phyloP scores from a whole-genome alignment of 2,329 filamentous ascomycete species.

The Zarea fungicola region DNA sequence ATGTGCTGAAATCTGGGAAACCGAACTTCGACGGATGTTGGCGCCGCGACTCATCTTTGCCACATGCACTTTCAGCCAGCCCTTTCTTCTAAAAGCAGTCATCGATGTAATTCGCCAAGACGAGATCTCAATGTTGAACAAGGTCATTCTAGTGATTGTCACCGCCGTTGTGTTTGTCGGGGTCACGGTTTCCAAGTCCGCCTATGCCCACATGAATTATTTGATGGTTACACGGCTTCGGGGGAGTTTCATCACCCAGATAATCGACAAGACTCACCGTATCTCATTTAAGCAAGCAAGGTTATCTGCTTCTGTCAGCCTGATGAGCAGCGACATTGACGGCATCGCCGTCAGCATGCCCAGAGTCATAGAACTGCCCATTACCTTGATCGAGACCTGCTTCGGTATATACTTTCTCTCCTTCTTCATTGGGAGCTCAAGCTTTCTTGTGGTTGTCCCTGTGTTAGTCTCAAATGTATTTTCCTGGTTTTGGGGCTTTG shows the following conservation, averaged over 20 bases:
- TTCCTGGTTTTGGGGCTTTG: slow-evolving; percentile 3
- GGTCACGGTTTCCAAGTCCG: not conserved
- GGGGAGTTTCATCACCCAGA: slow-evolving; percentile 33
- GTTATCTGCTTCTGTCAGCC: slow-evolving; percentile 17
- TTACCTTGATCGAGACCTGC: not conserved
- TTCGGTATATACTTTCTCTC: slow-evolving; percentile 7
- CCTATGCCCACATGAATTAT: slow-evolving; percentile 9
- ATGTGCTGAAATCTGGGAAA: not conserved
- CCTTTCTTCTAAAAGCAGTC: slow-evolving; percentile 3
- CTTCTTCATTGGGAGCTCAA: not conserved
- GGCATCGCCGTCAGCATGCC: not conserved
- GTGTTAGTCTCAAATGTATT: slow-evolving; percentile 2
- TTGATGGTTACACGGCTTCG: slow-evolving; percentile 28
- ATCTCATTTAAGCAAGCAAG: slow-evolving; percentile 25
- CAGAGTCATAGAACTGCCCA: not conserved
- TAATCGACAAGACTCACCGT: slow-evolving; percentile 40
- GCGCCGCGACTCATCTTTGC: slow-evolving; percentile 3
- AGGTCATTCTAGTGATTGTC: not conserved
- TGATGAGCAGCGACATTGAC: slow-evolving; percentile 8
- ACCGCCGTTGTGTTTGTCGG: slow-evolving; percentile 1
- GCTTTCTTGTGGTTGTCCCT: slow-evolving; percentile 2
- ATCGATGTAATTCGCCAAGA: not conserved
- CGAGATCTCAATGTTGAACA: not conserved
- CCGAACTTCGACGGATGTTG: not conserved
- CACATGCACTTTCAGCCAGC: slow-evolving; percentile 6